Evolutionary conservation across 2,329 filamentous ascomycete species (phyloP).

Genomic region (Fusarium chaquense): DNA sequence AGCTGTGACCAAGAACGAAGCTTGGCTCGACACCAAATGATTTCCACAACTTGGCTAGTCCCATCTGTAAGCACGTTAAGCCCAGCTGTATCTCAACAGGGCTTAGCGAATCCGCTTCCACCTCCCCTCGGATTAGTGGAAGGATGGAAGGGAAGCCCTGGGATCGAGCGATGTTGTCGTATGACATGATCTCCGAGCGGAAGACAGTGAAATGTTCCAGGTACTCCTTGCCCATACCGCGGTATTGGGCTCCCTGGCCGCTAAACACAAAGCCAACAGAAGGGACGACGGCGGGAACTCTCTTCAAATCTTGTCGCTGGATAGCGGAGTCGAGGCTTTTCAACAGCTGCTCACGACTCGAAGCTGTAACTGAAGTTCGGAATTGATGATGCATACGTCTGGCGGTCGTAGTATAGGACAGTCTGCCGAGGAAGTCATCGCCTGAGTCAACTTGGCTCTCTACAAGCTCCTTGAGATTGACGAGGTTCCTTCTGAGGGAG

Average conservation of each 20-base stretch:
- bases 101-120: constrained; percentile 3
- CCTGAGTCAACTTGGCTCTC: not conserved
- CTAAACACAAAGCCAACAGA: constrained; percentile 2
- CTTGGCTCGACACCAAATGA: constrained; percentile 56
- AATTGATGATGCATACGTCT: constrained; percentile 5
- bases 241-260: constrained; percentile 23
- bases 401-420: constrained; percentile 1
- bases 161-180: not conserved
- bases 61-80: constrained; percentile 56
- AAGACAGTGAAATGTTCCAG: not conserved
- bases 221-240: constrained; percentile 7
- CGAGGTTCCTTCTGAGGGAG: not conserved
- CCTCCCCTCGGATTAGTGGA: not conserved
- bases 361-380: not conserved
- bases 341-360: not conserved
- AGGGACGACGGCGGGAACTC: not conserved
- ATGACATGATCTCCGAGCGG: not conserved
- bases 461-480: not conserved
- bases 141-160: constrained; percentile 4
- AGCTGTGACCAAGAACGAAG: constrained; percentile 61
- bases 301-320: not conserved
- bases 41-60: constrained; percentile 52
- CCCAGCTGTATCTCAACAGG: constrained; percentile 54
- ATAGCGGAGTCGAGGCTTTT: not conserved
- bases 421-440: not conserved